Evolutionary conservation across 2,329 filamentous ascomycete genomes (phyloP), one percentile per base, ranked within the genome.

Genomic region (Biscogniauxia marginata): DNA sequence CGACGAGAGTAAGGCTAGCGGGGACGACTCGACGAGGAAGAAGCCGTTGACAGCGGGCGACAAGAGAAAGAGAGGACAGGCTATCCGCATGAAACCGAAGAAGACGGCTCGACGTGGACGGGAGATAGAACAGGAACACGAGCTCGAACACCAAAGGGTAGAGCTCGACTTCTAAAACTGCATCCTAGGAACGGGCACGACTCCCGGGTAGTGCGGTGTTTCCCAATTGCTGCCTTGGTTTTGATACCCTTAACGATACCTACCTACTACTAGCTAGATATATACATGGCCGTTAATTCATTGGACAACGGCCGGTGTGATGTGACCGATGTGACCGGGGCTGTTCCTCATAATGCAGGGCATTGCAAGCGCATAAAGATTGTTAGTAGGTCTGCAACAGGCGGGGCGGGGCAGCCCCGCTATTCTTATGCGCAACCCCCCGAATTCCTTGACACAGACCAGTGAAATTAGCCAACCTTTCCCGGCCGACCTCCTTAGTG

Each of bases 121-220:
- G 73, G 83, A 91, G 76, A 91, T 91, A 73, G 89, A 93, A 75
- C 89, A 90, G 71, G 89, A 92, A 74, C 84, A 88, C 56, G 88
- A 91, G 73, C 79, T 79, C 53, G 69, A 68, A 46, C 60, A 64
- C 34, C 65, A 65, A 52, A 60, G 64, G 21, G 62, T 63, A 21
- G 67, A 70, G 50, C 62, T 71, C 44, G 70, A 67, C 16, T 71
- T 71, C 58, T 71, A 69, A 60, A 45, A 39, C 48, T 43, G n/a
- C 21, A 21, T 49, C 20, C 49, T 25, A n/a, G 50, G 47, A 34
- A 48, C 24, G 48, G 49, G 30, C 23, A 23, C 34, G 52, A 48
- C 30, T 46, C 39, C 20, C 11, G 48, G 53, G 45, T 39, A 53
- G 34, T 52, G n/a, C 39, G 44, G 49, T 44, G 54, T 52, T 53